Conservation (phyloP, 23 red algal genomes). For the Gracilariopsis chorda region DNA sequence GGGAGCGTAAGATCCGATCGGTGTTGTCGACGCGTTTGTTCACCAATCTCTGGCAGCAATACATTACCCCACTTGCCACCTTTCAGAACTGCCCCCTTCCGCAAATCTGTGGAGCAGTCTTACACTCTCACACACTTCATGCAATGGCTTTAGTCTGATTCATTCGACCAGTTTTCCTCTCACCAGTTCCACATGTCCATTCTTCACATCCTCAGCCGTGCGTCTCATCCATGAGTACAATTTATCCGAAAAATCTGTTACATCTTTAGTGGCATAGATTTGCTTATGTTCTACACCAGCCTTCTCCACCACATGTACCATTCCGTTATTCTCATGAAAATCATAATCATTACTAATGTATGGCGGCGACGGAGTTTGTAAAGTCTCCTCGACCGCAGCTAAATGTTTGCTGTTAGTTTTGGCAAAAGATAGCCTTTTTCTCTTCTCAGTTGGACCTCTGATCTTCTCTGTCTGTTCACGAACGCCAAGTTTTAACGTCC, state of each 20-base stretch:
- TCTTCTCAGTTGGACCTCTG: too few species aligned
- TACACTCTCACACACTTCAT: background rate
- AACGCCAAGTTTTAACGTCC: too few species aligned
- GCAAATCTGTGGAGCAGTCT: background rate
- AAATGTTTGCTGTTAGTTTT: background rate
- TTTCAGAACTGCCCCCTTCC: background rate
- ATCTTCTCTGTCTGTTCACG: too few species aligned
- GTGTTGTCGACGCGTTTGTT: conserved; percentile 8
- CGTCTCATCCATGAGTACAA: background rate
- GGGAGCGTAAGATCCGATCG: background rate
- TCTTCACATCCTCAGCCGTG: background rate
- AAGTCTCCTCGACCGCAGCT: background rate
- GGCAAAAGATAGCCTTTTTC: background rate
- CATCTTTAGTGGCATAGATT: background rate
- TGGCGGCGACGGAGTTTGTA: conserved; percentile 39
- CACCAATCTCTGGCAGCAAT: background rate
- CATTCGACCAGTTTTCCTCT: conserved; percentile 14
- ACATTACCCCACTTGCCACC: conserved; percentile 5
- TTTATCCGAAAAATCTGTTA: background rate
- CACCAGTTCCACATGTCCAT: conserved; percentile 29
- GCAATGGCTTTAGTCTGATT: background rate
- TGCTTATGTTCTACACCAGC: background rate
- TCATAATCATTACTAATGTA: conserved; percentile 2
- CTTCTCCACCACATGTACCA: background rate
- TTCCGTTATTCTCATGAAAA: background rate